Percentiles rank a stretch among this genome's conserved stretches.
Conservation (phyloP, 768 basidiomycete species). For the Mycena leptocephala region DNA sequence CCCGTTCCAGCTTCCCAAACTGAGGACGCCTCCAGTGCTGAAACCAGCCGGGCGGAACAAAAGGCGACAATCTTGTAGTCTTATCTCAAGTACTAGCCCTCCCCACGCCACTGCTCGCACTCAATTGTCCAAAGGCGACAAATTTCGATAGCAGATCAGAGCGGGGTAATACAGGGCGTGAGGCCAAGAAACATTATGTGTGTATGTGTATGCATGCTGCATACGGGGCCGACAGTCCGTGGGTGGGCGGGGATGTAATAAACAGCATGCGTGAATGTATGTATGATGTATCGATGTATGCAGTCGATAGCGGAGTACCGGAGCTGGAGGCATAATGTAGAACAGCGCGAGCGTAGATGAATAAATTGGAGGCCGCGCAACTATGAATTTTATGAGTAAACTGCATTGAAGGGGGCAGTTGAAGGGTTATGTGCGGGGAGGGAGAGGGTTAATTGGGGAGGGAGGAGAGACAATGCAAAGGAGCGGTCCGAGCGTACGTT, state of each 20-base stretch:
- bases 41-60: too few species aligned
- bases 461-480: background rate
- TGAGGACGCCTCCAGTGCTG: background rate
- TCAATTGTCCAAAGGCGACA: background rate
- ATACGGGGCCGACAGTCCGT: background rate
- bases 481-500: slow-evolving; percentile 16
- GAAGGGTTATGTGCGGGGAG: background rate
- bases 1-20: background rate
- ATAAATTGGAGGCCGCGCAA: background rate
- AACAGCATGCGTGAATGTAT: background rate
- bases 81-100: background rate
- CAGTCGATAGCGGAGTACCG: slow-evolving; percentile 1
- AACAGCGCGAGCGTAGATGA: background rate
- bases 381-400: background rate
- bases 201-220: background rate
- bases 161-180: background rate
- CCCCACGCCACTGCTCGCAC: background rate
- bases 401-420: background rate
- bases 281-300: background rate
- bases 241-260: background rate
- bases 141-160: background rate
- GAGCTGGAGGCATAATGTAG: too few species aligned
- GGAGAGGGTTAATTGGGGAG: background rate
- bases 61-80: too few species aligned
- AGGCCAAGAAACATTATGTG: background rate